These are phyloP conservation scores for Medicago arabica DNA, from an alignment of 306 rosid genomes.

Conservation along the genomic window DNA sequence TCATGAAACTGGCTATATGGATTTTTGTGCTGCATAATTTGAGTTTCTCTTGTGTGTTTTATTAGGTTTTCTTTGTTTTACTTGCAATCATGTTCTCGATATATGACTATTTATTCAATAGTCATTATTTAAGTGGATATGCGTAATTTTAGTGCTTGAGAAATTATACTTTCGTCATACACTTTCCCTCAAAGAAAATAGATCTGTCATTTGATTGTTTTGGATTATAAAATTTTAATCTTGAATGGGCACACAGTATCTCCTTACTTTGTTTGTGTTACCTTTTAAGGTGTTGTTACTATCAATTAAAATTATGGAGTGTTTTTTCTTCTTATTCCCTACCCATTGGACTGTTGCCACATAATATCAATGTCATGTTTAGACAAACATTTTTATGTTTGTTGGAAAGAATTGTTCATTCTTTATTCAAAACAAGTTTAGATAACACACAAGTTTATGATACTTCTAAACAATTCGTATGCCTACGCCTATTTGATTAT, in stretches of 20 bases:
- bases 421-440: constrained; percentile 6
- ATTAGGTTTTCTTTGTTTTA: too few relatives aligned
- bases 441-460: constrained; percentile 10
- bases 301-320: too few relatives aligned
- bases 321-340: too few relatives aligned
- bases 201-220: constrained; percentile 5
- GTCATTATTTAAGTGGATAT: background rate
- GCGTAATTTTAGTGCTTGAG: background rate
- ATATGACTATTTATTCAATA: too few relatives aligned
- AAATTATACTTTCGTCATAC: background rate
- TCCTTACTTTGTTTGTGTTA: constrained; percentile 12
- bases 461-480: constrained; percentile 18
- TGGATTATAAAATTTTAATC: constrained; percentile 1
- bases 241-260: background rate
- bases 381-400: background rate
- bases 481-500: background rate
- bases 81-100: too few relatives aligned
- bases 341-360: too few relatives aligned
- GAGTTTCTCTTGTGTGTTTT: too few relatives aligned
- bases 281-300: constrained; percentile 5
- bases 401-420: constrained; percentile 13
- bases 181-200: background rate
- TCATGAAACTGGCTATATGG: too few relatives aligned
- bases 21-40: too few relatives aligned
- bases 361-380: too few relatives aligned